phyloP scores from a whole-genome alignment of 2,329 filamentous ascomycete species.

The Diaporthe ilicicola region DNA sequence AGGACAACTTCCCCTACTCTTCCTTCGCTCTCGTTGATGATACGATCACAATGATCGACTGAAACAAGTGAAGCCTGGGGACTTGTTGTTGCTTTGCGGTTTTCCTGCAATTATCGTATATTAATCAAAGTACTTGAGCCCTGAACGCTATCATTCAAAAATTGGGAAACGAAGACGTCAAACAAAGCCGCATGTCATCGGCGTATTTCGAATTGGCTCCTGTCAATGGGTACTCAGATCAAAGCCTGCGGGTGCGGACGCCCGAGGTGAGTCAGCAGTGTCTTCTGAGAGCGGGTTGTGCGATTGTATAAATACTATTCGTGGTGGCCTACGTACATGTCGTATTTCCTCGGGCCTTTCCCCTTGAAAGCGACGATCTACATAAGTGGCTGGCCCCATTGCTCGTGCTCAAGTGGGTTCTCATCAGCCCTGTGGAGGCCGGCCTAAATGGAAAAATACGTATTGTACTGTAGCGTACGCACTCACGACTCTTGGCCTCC shows the following conservation, averaged over 20 bases:
- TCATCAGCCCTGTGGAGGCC: constrained; percentile 5
- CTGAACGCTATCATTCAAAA: no score
- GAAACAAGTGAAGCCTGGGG: no score
- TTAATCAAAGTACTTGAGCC: no score
- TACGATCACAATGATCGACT: no score
- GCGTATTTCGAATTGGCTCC: not conserved
- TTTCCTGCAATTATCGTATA: no score
- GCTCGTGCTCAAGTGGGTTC: constrained; percentile 14
- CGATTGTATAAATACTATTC: not conserved
- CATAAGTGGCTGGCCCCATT: constrained; percentile 1
- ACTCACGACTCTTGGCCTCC: not conserved
- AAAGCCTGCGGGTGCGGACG: not conserved
- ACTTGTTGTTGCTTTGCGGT: no score
- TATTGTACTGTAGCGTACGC: not conserved
- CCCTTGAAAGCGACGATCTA: constrained; percentile 15
- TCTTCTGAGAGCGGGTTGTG: not conserved
- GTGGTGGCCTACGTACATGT: not conserved
- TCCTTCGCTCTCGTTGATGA: no score
- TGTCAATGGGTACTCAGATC: not conserved
- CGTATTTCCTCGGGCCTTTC: not conserved
- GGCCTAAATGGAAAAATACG: not conserved
- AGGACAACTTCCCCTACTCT: no score
- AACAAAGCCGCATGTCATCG: not conserved
- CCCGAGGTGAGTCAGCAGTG: not conserved
- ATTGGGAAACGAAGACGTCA: no score